A percentile compares a stretch with the other conserved stretches of the same genome.
Conservation (phyloP, 805 yeast genomes). For the Zygosaccharomyces rouxii region DNA sequence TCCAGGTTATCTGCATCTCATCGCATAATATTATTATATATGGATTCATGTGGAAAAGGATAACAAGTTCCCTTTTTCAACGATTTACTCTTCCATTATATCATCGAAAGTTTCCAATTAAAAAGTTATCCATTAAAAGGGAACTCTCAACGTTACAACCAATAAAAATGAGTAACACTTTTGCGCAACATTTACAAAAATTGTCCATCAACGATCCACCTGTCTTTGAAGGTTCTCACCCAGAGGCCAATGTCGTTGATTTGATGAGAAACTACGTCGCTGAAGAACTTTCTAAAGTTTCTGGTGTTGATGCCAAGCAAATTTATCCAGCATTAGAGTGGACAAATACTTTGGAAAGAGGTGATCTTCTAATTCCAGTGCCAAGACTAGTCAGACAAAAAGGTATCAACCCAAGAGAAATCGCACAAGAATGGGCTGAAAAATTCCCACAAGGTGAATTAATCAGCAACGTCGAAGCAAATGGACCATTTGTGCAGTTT, state of each 20-base stretch:
- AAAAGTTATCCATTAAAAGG: neutral
- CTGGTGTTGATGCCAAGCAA: conserved; percentile 63
- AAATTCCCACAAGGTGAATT: conserved; percentile 70
- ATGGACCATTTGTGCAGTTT: conserved; percentile 90
- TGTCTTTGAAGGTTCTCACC: conserved; percentile 55
- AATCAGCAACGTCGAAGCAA: conserved; percentile 66
- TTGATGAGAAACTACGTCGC: conserved; percentile 86
- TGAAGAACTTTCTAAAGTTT: conserved; percentile 64
- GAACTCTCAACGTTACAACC: neutral
- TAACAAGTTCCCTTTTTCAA: conserved; percentile 4
- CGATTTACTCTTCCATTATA: conserved; percentile 1
- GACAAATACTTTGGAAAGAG: conserved; percentile 80
- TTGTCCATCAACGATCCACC: conserved; percentile 42
- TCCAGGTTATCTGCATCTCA: neutral
- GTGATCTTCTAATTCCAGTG: conserved; percentile 87
- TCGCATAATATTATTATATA: conserved; percentile 1
- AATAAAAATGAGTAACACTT: conserved; percentile 25
- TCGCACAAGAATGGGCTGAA: conserved; percentile 73
- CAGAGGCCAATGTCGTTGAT: conserved; percentile 78
- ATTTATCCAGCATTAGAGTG: conserved; percentile 86
- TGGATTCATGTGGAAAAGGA: conserved; percentile 8
- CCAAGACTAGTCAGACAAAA: conserved; percentile 80
- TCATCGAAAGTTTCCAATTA: neutral
- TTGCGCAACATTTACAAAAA: conserved; percentile 33
- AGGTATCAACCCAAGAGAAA: conserved; percentile 70